These are phyloP conservation scores for Monosporozyma unispora DNA, from an alignment of 805 yeast genomes.

Conservation along the genomic window DNA sequence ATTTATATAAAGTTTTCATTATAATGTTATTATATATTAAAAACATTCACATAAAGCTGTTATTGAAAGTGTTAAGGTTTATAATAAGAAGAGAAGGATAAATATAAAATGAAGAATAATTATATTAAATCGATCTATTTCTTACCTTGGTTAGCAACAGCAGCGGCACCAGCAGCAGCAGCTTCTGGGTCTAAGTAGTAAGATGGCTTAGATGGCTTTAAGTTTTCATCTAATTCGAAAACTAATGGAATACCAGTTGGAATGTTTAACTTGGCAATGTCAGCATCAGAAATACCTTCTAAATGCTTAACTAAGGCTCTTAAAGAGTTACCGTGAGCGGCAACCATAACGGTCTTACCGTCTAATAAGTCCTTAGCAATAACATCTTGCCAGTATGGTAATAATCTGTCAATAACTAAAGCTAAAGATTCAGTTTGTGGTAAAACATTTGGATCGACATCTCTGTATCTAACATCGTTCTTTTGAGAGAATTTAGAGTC, in stretches of 20 bases:
- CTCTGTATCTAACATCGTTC: slow-evolving; percentile 76
- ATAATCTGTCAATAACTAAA: slow-evolving; percentile 89
- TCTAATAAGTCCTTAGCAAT: slow-evolving; percentile 74
- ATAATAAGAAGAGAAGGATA: background rate
- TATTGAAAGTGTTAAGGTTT: background rate
- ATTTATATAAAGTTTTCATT: background rate
- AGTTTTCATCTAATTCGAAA: slow-evolving; percentile 79
- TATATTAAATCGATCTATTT: slow-evolving; percentile 23
- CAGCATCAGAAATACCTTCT: slow-evolving; percentile 85
- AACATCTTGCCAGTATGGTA: slow-evolving; percentile 94
- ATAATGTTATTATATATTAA: background rate
- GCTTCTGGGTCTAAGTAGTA: slow-evolving; percentile 99
- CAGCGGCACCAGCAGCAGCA: slow-evolving; percentile 99
- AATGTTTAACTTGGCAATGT: slow-evolving; percentile 88
- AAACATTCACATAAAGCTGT: slow-evolving; percentile 1
- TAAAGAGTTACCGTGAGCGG: slow-evolving; percentile 98
- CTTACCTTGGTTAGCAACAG: slow-evolving; percentile 94
- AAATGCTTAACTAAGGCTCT: slow-evolving; percentile 94
- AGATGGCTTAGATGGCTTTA: slow-evolving; percentile 85
- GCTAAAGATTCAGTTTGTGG: slow-evolving; percentile 94
- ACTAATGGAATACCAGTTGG: slow-evolving; percentile 99
- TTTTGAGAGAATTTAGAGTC: slow-evolving; percentile 74
- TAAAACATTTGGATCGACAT: slow-evolving; percentile 74
- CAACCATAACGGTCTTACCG: slow-evolving; percentile 85
- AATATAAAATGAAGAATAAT: background rate